These are phyloP conservation scores for Aspergillus carbonarius DNA, from an alignment of 2,329 filamentous ascomycete species.

Conservation along the genomic window DNA sequence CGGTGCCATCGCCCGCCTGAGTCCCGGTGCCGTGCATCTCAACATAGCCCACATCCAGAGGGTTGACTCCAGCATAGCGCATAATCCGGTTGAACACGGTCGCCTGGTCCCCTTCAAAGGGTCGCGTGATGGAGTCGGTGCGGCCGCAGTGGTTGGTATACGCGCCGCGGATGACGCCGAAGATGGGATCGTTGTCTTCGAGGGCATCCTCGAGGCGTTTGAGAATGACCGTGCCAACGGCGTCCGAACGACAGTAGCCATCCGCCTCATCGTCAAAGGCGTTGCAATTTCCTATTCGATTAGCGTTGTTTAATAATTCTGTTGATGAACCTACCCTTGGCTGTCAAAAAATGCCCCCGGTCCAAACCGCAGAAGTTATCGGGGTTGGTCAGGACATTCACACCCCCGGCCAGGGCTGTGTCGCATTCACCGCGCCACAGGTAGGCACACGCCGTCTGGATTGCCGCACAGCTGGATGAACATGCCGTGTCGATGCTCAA, in stretches of 20 bases:
- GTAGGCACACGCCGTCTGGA: slow-evolving; percentile 70
- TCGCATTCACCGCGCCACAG: slow-evolving; percentile 76
- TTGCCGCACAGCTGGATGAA: slow-evolving; percentile 70
- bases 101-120: slow-evolving; percentile 74
- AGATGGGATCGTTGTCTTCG: slow-evolving; percentile 66
- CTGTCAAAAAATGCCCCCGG: slow-evolving; percentile 72
- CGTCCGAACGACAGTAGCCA: slow-evolving; percentile 79
- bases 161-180: slow-evolving; percentile 73
- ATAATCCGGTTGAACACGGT: slow-evolving; percentile 68
- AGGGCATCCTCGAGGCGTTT: slow-evolving; percentile 79
- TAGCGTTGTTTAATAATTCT: neutral
- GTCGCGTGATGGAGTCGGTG: slow-evolving; percentile 78
- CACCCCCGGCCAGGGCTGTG: slow-evolving; percentile 74
- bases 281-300: slow-evolving; percentile 66
- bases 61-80: slow-evolving; percentile 70
- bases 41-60: slow-evolving; percentile 75
- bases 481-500: slow-evolving; percentile 76
- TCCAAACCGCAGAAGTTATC: slow-evolving; percentile 76
- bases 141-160: slow-evolving; percentile 81
- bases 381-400: slow-evolving; percentile 74
- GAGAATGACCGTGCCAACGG: slow-evolving; percentile 70
- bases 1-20: slow-evolving; percentile 74
- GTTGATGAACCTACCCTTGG: neutral
- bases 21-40: slow-evolving; percentile 91
- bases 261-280: slow-evolving; percentile 79